Percentiles rank a stretch among this genome's conserved stretches.
Conservation (phyloP, 257 asterid species). For the Solanum ahanhuiri region DNA sequence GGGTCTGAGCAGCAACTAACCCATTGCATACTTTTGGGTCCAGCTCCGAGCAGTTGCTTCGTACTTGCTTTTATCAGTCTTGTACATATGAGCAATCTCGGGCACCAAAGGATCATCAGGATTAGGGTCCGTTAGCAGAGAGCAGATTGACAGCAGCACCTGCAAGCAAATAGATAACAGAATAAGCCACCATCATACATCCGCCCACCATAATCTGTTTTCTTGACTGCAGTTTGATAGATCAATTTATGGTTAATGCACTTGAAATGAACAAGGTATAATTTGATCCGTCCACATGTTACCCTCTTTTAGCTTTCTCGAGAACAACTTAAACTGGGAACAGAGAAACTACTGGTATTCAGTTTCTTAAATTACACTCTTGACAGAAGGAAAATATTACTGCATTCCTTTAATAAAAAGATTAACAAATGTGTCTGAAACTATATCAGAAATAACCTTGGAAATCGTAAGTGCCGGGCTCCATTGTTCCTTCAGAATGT, state of each 20-base stretch:
- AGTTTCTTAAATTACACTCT: not conserved
- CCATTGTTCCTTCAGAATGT: constrained; percentile 34
- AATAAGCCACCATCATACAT: not conserved
- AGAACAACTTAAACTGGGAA: not conserved
- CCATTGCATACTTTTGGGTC: constrained; percentile 39
- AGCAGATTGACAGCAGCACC: constrained; percentile 37
- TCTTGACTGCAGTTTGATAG: not conserved
- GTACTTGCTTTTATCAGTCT: constrained; percentile 27
- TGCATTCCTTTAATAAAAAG: not conserved
- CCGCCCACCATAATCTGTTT: not conserved
- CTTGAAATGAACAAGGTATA: not conserved
- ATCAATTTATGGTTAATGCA: not conserved
- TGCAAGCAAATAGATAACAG: not conserved
- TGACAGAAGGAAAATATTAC: not conserved
- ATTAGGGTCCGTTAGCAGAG: constrained; percentile 33
- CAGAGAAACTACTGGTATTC: not conserved
- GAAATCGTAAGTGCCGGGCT: constrained; percentile 37
- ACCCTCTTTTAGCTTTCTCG: not conserved
- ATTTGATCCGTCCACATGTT: not conserved
- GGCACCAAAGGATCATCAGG: constrained; percentile 41
- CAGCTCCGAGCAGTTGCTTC: constrained; percentile 40
- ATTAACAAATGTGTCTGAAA: not conserved
- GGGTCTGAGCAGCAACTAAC: constrained; percentile 5
- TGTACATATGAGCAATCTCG: constrained; percentile 36
- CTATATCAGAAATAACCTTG: constrained; percentile 9